Conservation (phyloP, 306 rosid genomes). For the Canavalia ensiformis region DNA sequence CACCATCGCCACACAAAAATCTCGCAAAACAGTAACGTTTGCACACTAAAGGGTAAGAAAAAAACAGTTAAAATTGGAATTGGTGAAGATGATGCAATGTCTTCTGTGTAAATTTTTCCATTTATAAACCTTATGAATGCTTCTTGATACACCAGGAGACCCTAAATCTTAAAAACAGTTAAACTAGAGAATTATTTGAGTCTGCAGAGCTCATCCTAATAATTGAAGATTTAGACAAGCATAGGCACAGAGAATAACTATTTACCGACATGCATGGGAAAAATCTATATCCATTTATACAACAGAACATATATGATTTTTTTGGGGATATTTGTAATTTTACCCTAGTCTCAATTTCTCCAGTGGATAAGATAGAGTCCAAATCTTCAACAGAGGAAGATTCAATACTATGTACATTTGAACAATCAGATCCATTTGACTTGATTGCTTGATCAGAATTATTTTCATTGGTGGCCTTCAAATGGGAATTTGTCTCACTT, state of each 20-base stretch:
- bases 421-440: slow-evolving; percentile 57
- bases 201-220: slow-evolving; percentile 6
- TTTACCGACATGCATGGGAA: slow-evolving; percentile 30
- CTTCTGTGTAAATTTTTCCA: slow-evolving; percentile 26
- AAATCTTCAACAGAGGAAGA: slow-evolving; percentile 57
- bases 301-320: slow-evolving; percentile 29
- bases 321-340: slow-evolving; percentile 30
- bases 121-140: slow-evolving; percentile 11
- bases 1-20: slow-evolving; percentile 21
- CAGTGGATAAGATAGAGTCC: slow-evolving; percentile 48
- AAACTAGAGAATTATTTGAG: slow-evolving; percentile 12
- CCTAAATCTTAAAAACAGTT: slow-evolving; percentile 31
- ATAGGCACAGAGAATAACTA: slow-evolving; percentile 25
- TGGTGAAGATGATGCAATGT: slow-evolving; percentile 4
- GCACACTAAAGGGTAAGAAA: slow-evolving; percentile 14
- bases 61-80: slow-evolving; percentile 35
- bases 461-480: slow-evolving; percentile 46
- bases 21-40: slow-evolving; percentile 15
- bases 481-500: slow-evolving; percentile 45
- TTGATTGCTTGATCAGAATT: slow-evolving; percentile 49
- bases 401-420: slow-evolving; percentile 51
- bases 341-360: slow-evolving; percentile 59
- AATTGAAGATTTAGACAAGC: neutral
- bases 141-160: slow-evolving; percentile 2
- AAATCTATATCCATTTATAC: slow-evolving; percentile 35